Conservation (phyloP, 1,284 basidiomycete species). For the Blastosporella zonata region DNA sequence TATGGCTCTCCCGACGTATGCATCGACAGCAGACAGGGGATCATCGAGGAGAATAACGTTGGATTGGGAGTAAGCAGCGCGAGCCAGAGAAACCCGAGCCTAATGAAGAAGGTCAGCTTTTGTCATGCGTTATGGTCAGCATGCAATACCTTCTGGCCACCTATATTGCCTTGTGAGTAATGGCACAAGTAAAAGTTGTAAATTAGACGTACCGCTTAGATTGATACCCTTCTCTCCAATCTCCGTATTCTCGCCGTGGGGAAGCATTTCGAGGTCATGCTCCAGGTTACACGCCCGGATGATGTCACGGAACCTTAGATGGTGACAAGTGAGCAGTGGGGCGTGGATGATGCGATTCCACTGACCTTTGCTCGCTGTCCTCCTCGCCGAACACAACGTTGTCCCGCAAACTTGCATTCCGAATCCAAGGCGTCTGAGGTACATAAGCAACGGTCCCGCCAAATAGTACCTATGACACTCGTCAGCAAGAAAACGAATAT, state of each 20-base stretch:
- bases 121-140: neutral
- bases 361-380: slow-evolving; percentile 50
- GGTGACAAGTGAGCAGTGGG: neutral
- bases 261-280: slow-evolving; percentile 64
- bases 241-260: slow-evolving; percentile 68
- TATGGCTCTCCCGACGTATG: slow-evolving; percentile 60
- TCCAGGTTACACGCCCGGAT: slow-evolving; percentile 61
- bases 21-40: slow-evolving; percentile 71
- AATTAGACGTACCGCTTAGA: slow-evolving; percentile 41
- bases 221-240: slow-evolving; percentile 84
- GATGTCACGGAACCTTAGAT: slow-evolving; percentile 46
- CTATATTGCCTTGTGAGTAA: slow-evolving; percentile 26
- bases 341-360: neutral
- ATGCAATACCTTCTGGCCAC: slow-evolving; percentile 50
- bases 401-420: slow-evolving; percentile 67
- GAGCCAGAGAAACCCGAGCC: slow-evolving; percentile 78
- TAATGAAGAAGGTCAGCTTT: slow-evolving; percentile 29
- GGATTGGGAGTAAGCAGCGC: slow-evolving; percentile 75
- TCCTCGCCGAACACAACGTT: slow-evolving; percentile 66
- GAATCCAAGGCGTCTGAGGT: slow-evolving; percentile 78
- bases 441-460: slow-evolving; percentile 72
- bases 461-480: slow-evolving; percentile 46
- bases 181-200: slow-evolving; percentile 7
- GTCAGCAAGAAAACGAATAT: neutral
- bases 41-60: slow-evolving; percentile 73